These are phyloP conservation scores for Ramaria rubella DNA, from an alignment of 768 basidiomycete species.

Conservation along the genomic window DNA sequence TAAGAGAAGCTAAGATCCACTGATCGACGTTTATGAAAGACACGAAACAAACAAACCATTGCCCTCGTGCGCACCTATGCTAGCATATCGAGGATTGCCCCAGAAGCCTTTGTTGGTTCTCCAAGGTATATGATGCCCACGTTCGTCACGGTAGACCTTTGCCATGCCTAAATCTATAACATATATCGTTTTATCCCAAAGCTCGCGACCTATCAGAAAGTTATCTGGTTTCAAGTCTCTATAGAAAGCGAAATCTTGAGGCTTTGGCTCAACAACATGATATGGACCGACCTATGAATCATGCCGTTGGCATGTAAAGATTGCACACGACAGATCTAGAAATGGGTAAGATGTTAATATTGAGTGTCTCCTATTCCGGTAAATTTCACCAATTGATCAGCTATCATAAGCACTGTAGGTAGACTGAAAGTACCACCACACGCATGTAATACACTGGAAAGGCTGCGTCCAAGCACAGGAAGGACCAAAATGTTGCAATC, in stretches of 20 bases:
- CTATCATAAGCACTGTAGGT: conserved; percentile 10
- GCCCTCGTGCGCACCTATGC: conserved; percentile 7
- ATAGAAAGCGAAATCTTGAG: background rate
- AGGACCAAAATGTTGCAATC: conserved; percentile 9
- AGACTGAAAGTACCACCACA: conserved; percentile 6
- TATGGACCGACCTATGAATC: conserved; percentile 5
- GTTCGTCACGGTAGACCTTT: conserved; percentile 2
- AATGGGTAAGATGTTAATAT: background rate
- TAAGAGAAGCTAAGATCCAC: background rate
- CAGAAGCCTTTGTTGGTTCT: conserved; percentile 5
- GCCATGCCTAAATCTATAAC: conserved; percentile 11
- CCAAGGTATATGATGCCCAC: conserved; percentile 8
- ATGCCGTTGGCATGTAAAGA: conserved; percentile 9
- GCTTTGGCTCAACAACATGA: background rate
- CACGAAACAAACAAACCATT: background rate
- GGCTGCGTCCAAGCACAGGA: conserved; percentile 9
- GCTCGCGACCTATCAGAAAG: conserved; percentile 10
- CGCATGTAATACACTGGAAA: conserved; percentile 7
- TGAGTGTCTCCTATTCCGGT: background rate
- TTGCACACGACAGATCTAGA: conserved; percentile 8
- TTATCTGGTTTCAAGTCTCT: conserved; percentile 12
- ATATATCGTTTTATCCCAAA: conserved; percentile 10
- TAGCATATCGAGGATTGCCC: conserved; percentile 9
- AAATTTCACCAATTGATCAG: conserved; percentile 4
- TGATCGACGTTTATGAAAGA: background rate